Conservation (phyloP, 805 yeast genomes). For the Ogataea allantospora region DNA sequence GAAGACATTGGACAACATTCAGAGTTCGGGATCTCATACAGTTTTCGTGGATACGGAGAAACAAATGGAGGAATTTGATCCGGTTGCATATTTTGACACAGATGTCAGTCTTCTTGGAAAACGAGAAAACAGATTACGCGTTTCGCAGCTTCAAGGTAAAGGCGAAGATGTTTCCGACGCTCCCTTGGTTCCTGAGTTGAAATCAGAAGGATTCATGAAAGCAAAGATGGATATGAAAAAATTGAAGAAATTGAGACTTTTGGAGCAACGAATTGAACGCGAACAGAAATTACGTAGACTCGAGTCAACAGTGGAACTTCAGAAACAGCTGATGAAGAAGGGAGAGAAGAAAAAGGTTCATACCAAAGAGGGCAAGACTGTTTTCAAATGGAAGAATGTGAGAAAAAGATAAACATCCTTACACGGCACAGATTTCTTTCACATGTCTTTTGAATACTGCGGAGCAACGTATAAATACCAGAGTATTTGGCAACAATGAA, state of each 20-base stretch:
- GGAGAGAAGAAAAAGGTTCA: conserved; percentile 80
- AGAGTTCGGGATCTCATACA: conserved; percentile 72
- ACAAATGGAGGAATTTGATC: conserved; percentile 56
- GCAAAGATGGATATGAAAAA: conserved; percentile 46
- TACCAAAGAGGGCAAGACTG: conserved; percentile 62
- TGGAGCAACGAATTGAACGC: conserved; percentile 67
- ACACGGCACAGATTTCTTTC: conserved; percentile 1
- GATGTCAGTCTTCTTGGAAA: conserved; percentile 58
- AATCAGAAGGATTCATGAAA: conserved; percentile 26
- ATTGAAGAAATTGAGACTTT: conserved; percentile 55
- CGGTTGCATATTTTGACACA: conserved; percentile 69
- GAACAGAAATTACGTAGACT: conserved; percentile 66
- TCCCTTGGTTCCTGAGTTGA: conserved; percentile 22
- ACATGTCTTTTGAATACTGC: conserved; percentile 5
- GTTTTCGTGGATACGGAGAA: conserved; percentile 72
- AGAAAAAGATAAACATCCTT: conserved; percentile 45
- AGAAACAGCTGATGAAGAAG: conserved; percentile 85
- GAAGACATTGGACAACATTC: conserved; percentile 44
- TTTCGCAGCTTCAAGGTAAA: conserved; percentile 51
- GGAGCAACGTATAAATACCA: conserved; percentile 5
- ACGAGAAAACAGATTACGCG: conserved; percentile 69
- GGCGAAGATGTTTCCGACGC: conserved; percentile 28
- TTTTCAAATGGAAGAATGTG: conserved; percentile 82
- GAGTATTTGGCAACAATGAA: not conserved
- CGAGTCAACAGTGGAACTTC: conserved; percentile 69